Conservation (phyloP, 2,329 filamentous ascomycete genomes). For the Colletotrichum sp. region DNA sequence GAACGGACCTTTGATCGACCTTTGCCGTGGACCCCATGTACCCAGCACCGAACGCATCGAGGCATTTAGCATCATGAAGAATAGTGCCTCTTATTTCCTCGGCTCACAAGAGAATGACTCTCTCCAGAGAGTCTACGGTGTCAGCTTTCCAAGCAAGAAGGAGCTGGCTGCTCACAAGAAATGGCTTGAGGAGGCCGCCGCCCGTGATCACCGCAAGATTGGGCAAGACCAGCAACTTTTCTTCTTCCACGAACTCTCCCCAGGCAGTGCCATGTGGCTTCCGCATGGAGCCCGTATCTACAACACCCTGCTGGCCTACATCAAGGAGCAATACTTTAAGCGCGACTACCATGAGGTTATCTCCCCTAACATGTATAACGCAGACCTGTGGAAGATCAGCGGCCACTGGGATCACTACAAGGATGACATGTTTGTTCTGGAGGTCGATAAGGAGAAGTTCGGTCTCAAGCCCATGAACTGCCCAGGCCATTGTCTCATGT, state of each 20-base stretch:
- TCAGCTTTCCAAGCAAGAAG: conserved; percentile 96
- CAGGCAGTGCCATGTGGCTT: conserved; percentile 90
- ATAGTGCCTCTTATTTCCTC: conserved; percentile 82
- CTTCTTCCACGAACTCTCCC: conserved; percentile 95
- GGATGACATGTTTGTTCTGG: conserved; percentile 79
- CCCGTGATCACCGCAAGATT: conserved; percentile 93
- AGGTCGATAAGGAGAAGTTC: conserved; percentile 81
- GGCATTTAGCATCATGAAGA: conserved; percentile 80
- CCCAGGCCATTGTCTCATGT: conserved; percentile 90
- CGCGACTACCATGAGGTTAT: conserved; percentile 95
- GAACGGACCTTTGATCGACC: conserved; percentile 91
- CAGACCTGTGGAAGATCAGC: conserved; percentile 90
- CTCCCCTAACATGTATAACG: conserved; percentile 92
- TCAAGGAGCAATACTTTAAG: conserved; percentile 89
- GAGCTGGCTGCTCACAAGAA: conserved; percentile 91
- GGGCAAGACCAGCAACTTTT: conserved; percentile 96
- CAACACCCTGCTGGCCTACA: conserved; percentile 82
- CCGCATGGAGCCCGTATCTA: conserved; percentile 94
- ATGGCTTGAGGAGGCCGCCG: conserved; percentile 96
- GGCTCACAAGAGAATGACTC: conserved; percentile 94
- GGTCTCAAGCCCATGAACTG: conserved; percentile 96
- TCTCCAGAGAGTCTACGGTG: conserved; percentile 93
- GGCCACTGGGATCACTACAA: conserved; percentile 94
- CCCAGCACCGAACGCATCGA: conserved; percentile 86
- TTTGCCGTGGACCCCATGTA: conserved; percentile 94